These are phyloP conservation scores for Chytriomyces sp. DNA, from an alignment of 192 early-diverging fungal genomes.

Conservation along the genomic window DNA sequence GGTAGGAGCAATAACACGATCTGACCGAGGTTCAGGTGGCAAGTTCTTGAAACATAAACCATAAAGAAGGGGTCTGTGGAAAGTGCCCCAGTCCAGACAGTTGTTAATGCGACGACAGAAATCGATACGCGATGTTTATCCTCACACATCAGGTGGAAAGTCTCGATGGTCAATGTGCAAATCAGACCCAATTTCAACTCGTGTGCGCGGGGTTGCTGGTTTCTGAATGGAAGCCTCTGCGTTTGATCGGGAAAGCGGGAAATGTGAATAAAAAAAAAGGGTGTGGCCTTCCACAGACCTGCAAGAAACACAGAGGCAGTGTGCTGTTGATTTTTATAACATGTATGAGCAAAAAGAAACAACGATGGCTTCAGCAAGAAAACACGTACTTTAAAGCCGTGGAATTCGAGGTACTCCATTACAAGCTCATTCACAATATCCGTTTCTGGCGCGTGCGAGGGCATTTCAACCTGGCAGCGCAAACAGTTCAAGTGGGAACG, in stretches of 20 bases:
- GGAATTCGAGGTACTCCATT: slow-evolving; percentile 48
- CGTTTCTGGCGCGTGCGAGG: slow-evolving; percentile 38
- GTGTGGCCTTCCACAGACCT: slow-evolving; percentile 24
- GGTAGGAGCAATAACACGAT: slow-evolving; percentile 12
- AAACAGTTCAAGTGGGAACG: neutral
- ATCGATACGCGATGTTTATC: neutral
- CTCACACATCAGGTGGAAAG: slow-evolving; percentile 29
- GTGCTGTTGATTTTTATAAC: slow-evolving; percentile 14
- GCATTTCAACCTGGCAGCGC: slow-evolving; percentile 15
- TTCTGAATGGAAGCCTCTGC: slow-evolving; percentile 30
- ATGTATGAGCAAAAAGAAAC: neutral
- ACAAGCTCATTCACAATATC: slow-evolving; percentile 52
- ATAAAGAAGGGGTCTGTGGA: slow-evolving; percentile 22
- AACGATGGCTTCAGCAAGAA: neutral
- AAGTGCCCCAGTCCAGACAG: neutral
- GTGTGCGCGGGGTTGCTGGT: neutral
- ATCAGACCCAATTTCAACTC: slow-evolving; percentile 7
- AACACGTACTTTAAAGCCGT: slow-evolving; percentile 42
- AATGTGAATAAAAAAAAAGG: neutral
- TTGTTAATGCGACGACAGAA: neutral
- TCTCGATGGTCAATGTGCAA: slow-evolving; percentile 25
- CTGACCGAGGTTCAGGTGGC: slow-evolving; percentile 5
- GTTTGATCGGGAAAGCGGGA: neutral
- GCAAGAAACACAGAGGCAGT: slow-evolving; percentile 46
- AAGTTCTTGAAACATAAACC: slow-evolving; percentile 26